A percentile compares a stretch with the other conserved stretches of the same genome.
phyloP scores from a whole-genome alignment of 495 filamentous ascomycete genomes.

The Penicillium simplicissimum region DNA sequence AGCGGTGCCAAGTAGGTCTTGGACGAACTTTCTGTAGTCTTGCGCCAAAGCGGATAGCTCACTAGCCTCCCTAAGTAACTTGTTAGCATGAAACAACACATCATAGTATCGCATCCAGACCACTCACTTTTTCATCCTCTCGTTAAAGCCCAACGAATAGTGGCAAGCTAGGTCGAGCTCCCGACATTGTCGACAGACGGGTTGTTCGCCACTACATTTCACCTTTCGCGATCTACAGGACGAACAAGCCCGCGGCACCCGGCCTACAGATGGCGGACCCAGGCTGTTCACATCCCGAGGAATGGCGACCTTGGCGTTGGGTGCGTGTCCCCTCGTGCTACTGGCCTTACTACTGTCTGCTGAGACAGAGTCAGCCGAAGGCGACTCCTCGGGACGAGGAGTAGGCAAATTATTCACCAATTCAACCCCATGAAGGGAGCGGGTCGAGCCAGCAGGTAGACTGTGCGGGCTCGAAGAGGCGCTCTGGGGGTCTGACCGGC shows the following conservation, averaged over 20 bases:
- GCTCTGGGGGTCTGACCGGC: neutral
- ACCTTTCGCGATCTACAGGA: slow-evolving; percentile 66
- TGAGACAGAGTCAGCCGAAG: neutral
- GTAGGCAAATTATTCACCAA: slow-evolving; percentile 1
- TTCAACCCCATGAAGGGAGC: neutral
- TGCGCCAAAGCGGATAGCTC: neutral
- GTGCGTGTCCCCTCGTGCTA: neutral
- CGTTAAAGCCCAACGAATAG: slow-evolving; percentile 56
- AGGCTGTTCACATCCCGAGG: neutral
- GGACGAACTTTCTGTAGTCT: neutral
- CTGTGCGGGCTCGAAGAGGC: neutral
- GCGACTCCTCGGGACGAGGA: slow-evolving; percentile 2
- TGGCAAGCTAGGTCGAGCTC: slow-evolving; percentile 48
- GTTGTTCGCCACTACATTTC: slow-evolving; percentile 57
- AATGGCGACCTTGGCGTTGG: neutral
- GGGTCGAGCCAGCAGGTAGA: neutral
- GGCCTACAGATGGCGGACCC: slow-evolving; percentile 5
- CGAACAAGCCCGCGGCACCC: slow-evolving; percentile 60
- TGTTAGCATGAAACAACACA: neutral
- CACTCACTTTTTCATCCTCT: slow-evolving; percentile 38
- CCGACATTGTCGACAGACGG: slow-evolving; percentile 55
- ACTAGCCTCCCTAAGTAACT: neutral
- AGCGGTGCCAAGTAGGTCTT: neutral
- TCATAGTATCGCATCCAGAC: neutral
- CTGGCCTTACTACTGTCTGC: neutral